phyloP scores from a whole-genome alignment of 2,329 filamentous ascomycete species.

The Aspergillus caelatus region DNA sequence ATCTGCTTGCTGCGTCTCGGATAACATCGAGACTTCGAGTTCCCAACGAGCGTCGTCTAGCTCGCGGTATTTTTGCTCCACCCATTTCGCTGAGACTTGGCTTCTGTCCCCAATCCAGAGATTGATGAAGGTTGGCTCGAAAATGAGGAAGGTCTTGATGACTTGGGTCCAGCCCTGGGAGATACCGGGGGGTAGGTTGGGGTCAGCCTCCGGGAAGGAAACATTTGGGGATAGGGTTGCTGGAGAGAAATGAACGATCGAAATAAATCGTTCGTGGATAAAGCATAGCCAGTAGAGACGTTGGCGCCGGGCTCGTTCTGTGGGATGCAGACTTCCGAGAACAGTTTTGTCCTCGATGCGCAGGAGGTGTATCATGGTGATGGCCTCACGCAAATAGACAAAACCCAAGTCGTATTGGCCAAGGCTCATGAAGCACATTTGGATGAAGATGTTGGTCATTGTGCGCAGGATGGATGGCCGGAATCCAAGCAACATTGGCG shows the following conservation, averaged over 20 bases:
- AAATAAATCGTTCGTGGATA: slow-evolving; percentile 61
- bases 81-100: slow-evolving; percentile 45
- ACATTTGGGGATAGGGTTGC: slow-evolving; percentile 44
- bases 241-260: slow-evolving; percentile 54
- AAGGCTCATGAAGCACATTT: slow-evolving; percentile 56
- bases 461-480: slow-evolving; percentile 49
- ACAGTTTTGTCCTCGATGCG: slow-evolving; percentile 46
- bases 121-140: slow-evolving; percentile 49
- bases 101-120: slow-evolving; percentile 47
- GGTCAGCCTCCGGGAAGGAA: slow-evolving; percentile 44
- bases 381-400: slow-evolving; percentile 55
- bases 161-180: slow-evolving; percentile 49
- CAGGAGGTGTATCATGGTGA: slow-evolving; percentile 49
- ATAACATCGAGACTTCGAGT: slow-evolving; percentile 41
- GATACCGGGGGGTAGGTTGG: slow-evolving; percentile 40
- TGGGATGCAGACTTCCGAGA: slow-evolving; percentile 32
- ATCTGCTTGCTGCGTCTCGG: slow-evolving; percentile 52
- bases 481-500: slow-evolving; percentile 43
- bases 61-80: slow-evolving; percentile 50
- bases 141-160: slow-evolving; percentile 49
- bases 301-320: slow-evolving; percentile 49
- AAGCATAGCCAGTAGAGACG: slow-evolving; percentile 60
- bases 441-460: slow-evolving; percentile 57
- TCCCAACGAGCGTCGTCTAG: slow-evolving; percentile 45
- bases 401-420: slow-evolving; percentile 54